These are phyloP conservation scores for Termitomyces sp. DNA, from an alignment of 768 basidiomycete genomes.

Conservation along the genomic window DNA sequence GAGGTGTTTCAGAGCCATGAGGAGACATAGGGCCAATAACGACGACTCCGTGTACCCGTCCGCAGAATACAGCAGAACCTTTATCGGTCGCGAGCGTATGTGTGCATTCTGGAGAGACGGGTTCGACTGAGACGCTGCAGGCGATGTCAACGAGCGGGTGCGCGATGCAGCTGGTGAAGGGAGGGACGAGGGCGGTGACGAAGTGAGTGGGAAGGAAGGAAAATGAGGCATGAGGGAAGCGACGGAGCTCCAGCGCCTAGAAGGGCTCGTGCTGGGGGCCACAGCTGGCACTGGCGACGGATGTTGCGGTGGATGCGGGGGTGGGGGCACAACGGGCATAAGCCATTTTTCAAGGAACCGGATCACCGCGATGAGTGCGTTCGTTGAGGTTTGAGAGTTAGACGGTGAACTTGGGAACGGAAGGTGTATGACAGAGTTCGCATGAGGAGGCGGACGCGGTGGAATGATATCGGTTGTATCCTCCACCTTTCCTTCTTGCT, in stretches of 20 bases:
- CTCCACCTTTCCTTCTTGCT: slow-evolving; percentile 14
- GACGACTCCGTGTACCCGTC: slow-evolving; percentile 94
- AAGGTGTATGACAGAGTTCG: slow-evolving; percentile 65
- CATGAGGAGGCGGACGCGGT: slow-evolving; percentile 64
- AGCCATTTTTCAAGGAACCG: slow-evolving; percentile 65
- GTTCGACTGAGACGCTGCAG: slow-evolving; percentile 16
- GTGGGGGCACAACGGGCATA: slow-evolving; percentile 31
- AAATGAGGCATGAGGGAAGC: slow-evolving; percentile 34
- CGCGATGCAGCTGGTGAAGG: slow-evolving; percentile 14
- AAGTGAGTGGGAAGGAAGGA: slow-evolving; percentile 22
- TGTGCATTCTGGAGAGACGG: slow-evolving; percentile 10
- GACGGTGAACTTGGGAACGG: slow-evolving; percentile 69
- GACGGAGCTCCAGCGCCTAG: slow-evolving; percentile 38
- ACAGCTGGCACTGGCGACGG: slow-evolving; percentile 1
- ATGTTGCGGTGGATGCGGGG: slow-evolving; percentile 7
- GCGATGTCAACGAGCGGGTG: slow-evolving; percentile 27
- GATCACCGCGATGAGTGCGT: slow-evolving; percentile 55
- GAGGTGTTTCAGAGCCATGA: slow-evolving; percentile 71
- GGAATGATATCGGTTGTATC: slow-evolving; percentile 22
- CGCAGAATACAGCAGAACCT: slow-evolving; percentile 74
- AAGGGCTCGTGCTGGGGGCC: not conserved
- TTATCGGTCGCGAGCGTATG: slow-evolving; percentile 53
- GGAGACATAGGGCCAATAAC: slow-evolving; percentile 76
- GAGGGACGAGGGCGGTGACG: slow-evolving; percentile 14
- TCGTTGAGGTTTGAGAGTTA: slow-evolving; percentile 46